Evolutionary conservation across 1,139 yeast genomes (phyloP).

Genomic region (Taphrina flavorubra): DNA sequence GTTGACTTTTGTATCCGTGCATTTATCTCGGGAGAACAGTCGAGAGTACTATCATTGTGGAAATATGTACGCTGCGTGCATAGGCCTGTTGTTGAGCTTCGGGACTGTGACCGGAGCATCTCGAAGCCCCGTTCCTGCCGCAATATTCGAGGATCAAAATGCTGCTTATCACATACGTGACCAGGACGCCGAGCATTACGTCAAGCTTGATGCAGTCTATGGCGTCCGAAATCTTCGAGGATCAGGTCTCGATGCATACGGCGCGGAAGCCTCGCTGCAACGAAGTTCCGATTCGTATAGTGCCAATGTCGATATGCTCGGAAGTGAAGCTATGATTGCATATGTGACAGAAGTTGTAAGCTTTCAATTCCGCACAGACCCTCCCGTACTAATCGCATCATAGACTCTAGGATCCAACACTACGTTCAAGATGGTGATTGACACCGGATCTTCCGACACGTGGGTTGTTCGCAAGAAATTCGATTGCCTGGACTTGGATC

Average conservation of each 20-base stretch:
- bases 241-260: neutral
- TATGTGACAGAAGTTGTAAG: conserved; percentile 19
- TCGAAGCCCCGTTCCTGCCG: too few relatives aligned
- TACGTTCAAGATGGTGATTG: conserved; percentile 29
- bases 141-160: neutral
- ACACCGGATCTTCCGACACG: conserved; percentile 35
- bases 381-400: neutral
- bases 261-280: neutral
- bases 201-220: conserved; percentile 1
- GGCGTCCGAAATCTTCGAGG: neutral
- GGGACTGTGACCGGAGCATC: neutral
- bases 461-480: conserved; percentile 27
- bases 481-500: conserved; percentile 17
- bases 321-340: conserved; percentile 6
- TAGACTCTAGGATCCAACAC: conserved; percentile 9
- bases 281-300: neutral
- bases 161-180: conserved; percentile 1
- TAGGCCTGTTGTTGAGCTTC: neutral
- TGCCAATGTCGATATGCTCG: conserved; percentile 7
- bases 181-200: conserved; percentile 7
- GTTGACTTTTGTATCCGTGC: too few relatives aligned
- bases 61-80: neutral
- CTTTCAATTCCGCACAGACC: neutral
- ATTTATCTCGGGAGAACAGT: too few relatives aligned
- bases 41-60: too few relatives aligned